Evolutionary conservation across 345 rosid species (phyloP), one percentile per base, ranked within the genome.

Genomic region (Pistacia vera): DNA sequence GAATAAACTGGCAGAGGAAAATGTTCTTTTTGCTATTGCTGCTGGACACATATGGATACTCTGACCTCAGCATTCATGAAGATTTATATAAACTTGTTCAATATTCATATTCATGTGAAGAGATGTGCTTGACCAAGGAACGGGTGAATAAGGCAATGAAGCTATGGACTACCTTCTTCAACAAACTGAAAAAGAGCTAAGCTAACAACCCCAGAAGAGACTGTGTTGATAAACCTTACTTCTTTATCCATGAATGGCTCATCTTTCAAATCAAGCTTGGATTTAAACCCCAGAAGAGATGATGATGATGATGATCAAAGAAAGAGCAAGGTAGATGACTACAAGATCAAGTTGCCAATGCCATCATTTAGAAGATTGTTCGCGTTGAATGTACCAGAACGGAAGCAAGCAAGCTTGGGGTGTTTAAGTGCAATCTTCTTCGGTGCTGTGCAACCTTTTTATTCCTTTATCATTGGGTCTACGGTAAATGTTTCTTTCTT

Each of bases 341-440:
- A 13, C 1, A 79, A 75, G 11, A 80, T 4, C 44, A 41, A 86
- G 41, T 30, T 36, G 14, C 68, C 78, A 0, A 76, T 75, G 18
- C 91, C 96, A 4, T 90, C 97, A 2, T 85, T 90, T 65, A 77
- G 55, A 65, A 88, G 94, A 75, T 74, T 91, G 68, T 22, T 91
- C 62, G 90, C 92, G 0, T 70, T 93, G 88, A 91, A 84, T 73
- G 35, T 52, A 38, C 92, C 93, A 0, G 93, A 91, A 68, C 91
- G 94, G 96, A 93, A 85, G 74, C 93, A 91, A 10, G 94, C 89
- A 0, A 67, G 74, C 49, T 28, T 87, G 10, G 97, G 94, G 36
- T 88, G 90, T 63, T 18, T 82, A 7, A 82, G 93, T 4, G 96
- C 96, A 46, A 30, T 82, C 4, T 58, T 93, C 63, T 88, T 87